Evolutionary conservation across 2,329 filamentous ascomycete species (phyloP).

Genomic region (Byssochlamys sp.): DNA sequence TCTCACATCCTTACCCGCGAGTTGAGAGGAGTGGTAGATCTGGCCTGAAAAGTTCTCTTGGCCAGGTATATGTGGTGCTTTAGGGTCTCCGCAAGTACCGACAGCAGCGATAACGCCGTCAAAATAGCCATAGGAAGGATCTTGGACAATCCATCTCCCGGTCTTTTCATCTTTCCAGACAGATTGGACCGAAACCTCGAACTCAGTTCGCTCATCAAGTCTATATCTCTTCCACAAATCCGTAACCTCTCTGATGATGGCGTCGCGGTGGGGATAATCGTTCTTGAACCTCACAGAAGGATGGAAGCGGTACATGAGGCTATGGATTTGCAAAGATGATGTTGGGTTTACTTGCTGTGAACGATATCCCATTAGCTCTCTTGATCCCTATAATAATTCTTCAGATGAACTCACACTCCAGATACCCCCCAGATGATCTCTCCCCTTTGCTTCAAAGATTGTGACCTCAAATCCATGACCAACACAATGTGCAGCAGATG

Average conservation of each 20-base stretch:
- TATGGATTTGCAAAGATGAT: slow-evolving; percentile 73
- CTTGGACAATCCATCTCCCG: slow-evolving; percentile 65
- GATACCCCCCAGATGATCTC: slow-evolving; percentile 63
- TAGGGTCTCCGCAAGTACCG: slow-evolving; percentile 70
- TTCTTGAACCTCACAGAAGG: slow-evolving; percentile 64
- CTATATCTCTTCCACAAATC: slow-evolving; percentile 67
- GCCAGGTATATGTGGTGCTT: slow-evolving; percentile 61
- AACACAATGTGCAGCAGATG: slow-evolving; percentile 69
- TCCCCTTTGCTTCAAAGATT: slow-evolving; percentile 65
- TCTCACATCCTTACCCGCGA: slow-evolving; percentile 63
- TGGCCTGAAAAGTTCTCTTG: slow-evolving; percentile 62
- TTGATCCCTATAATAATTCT: background rate
- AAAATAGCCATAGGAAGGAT: slow-evolving; percentile 59
- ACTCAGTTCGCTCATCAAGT: slow-evolving; percentile 60
- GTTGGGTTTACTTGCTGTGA: slow-evolving; percentile 66
- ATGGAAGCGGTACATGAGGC: slow-evolving; percentile 79
- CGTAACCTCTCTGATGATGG: slow-evolving; percentile 66
- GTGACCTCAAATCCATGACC: slow-evolving; percentile 76
- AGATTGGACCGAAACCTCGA: slow-evolving; percentile 59
- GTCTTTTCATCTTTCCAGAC: slow-evolving; percentile 55
- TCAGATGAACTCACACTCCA: slow-evolving; percentile 54
- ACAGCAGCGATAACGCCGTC: slow-evolving; percentile 70
- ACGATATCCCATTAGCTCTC: slow-evolving; percentile 1
- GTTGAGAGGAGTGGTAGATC: slow-evolving; percentile 64
- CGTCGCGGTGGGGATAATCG: slow-evolving; percentile 65